Conservation (phyloP, 129 eudicot species). For the Solidago caesia region DNA sequence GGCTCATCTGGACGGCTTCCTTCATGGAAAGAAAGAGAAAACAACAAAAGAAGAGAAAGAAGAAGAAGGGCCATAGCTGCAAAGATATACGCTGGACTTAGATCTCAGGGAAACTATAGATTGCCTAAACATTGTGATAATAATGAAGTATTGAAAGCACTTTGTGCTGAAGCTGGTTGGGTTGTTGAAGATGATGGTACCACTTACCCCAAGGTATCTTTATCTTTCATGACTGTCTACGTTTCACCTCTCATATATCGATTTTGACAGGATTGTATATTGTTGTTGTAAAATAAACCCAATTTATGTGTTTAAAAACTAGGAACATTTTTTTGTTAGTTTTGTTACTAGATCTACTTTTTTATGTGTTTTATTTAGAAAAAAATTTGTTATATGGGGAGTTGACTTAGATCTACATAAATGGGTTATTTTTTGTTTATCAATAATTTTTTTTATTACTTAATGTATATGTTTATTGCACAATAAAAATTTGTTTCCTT, state of each 20-base stretch:
- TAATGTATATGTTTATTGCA: no score
- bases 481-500: not conserved
- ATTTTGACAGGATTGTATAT: no score
- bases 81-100: slow-evolving; percentile 81
- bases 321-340: not conserved
- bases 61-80: slow-evolving; percentile 92
- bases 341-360: slow-evolving; percentile 26
- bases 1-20: slow-evolving; percentile 78
- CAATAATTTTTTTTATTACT: no score
- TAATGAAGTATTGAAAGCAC: slow-evolving; percentile 90
- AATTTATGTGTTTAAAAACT: not conserved
- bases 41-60: slow-evolving; percentile 87
- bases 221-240: not conserved
- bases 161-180: slow-evolving; percentile 93
- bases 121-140: slow-evolving; percentile 97
- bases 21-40: slow-evolving; percentile 94
- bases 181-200: slow-evolving; percentile 92
- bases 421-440: no score
- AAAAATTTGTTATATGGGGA: not conserved
- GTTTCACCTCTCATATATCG: no score
- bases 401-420: slow-evolving; percentile 19
- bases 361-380: not conserved
- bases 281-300: not conserved
- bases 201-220: slow-evolving; percentile 78
- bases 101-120: slow-evolving; percentile 83